phyloP scores from a whole-genome alignment of 345 rosid genomes.

The Euphorbia pulcherrima region DNA sequence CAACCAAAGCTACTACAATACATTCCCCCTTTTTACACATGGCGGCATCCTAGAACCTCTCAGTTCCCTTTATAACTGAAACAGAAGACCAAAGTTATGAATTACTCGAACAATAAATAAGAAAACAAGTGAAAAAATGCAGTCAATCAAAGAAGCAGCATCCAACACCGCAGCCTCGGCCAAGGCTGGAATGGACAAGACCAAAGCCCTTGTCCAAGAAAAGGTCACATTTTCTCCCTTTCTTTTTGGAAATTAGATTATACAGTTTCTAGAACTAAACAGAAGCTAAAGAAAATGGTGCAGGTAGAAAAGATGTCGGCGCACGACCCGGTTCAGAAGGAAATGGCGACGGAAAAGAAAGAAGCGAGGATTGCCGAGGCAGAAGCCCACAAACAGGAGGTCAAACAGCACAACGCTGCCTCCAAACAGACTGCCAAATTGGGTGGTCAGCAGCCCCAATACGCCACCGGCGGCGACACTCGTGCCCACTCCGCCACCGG shows the following conservation, averaged over 20 bases:
- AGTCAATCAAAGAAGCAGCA: slow-evolving; percentile 53
- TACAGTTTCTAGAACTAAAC: too few species aligned
- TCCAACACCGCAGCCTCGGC: slow-evolving; percentile 77
- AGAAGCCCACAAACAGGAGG: slow-evolving; percentile 45
- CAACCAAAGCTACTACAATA: too few species aligned
- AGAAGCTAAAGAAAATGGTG: not conserved
- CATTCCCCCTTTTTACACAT: not conserved
- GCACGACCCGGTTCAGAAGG: slow-evolving; percentile 48
- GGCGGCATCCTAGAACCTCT: not conserved
- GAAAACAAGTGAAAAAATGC: slow-evolving; percentile 28
- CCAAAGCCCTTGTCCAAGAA: slow-evolving; percentile 59
- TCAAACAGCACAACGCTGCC: slow-evolving; percentile 46
- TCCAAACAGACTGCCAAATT: slow-evolving; percentile 26
- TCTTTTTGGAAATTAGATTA: too few species aligned
- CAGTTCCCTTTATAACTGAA: not conserved
- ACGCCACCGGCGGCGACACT: slow-evolving; percentile 24
- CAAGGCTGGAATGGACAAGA: slow-evolving; percentile 68
- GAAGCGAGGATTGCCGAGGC: slow-evolving; percentile 44
- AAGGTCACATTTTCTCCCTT: slow-evolving; percentile 40
- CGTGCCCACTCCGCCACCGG: slow-evolving; percentile 39
- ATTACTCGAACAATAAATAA: not conserved
- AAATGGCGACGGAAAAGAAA: slow-evolving; percentile 54
- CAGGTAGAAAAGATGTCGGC: slow-evolving; percentile 55
- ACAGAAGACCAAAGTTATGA: too few species aligned
- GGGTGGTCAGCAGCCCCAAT: slow-evolving; percentile 15